Base-by-base conservation (phyloP, 83 land plant genomes). In the Diphasiastrum complanatum region DNA sequence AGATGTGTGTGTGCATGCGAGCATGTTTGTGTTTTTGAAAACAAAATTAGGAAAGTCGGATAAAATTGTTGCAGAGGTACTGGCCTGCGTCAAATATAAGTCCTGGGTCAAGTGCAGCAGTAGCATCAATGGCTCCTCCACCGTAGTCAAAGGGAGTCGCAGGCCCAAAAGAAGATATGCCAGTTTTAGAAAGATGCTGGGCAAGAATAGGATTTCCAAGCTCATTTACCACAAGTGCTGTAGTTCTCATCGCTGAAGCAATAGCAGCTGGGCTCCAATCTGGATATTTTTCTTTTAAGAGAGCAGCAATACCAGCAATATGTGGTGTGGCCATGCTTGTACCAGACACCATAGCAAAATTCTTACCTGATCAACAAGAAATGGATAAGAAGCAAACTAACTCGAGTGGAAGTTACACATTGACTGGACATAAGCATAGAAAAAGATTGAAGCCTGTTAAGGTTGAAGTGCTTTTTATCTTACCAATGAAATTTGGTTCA, bases 271-370 rank as follows among this genome's bases (percentile, higher is more conserved):
- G 96, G 67, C 91, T 89, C 96, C 91, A 85, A 10, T 59, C 56
- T 23, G 83, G 96, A 61, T 85, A 75, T 54, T 82, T 75, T 70
- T 85, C 82, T 69, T 78, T 85, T 20, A 89, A 41, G 28, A 89
- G 83, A 3, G 96, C 91, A 33, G 91, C 96, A 67, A 89, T 82
- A 4, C 96, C 96, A 26, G 96, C 83, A 41, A 85, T 78, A 74
- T 89, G 96, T 29, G 96, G 96, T 43, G 91, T 78, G 16, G 91
- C 96, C 96, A 85, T 89, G 69, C 96, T 89, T 33, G 96, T 89
- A 30, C 96, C 91, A 46, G 96, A 89, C 30, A 89, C 67, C 83
- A 89, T 71, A 5, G 91, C 91, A 75, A 85, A 89, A 31, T 67
- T 79, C 65, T 89, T 80, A 26, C 95, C 95, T 88, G 81, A 2